A percentile compares a stretch with the other conserved stretches of the same genome.
Evolutionary conservation across 768 basidiomycete genomes (phyloP).

Genomic region (Mrakia hoshinonis): DNA sequence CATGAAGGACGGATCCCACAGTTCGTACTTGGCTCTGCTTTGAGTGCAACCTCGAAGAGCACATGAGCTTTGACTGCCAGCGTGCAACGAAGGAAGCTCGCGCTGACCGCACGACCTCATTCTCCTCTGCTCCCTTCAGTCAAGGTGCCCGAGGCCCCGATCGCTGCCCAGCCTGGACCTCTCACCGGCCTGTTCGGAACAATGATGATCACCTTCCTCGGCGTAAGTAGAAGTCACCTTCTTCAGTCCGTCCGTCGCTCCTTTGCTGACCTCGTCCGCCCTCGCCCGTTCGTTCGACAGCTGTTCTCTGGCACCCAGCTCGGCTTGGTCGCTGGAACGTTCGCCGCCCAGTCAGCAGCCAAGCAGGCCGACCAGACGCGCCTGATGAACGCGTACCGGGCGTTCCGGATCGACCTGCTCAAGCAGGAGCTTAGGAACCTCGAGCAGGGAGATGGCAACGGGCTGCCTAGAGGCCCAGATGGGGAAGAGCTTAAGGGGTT

Average conservation of each 20-base stretch:
- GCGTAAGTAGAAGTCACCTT: background rate
- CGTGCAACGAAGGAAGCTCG: too few species aligned
- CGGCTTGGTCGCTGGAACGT: background rate
- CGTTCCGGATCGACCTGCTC: slow-evolving; percentile 2
- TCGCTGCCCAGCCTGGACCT: background rate
- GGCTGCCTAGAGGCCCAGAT: background rate
- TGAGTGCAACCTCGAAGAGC: background rate
- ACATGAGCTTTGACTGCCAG: background rate
- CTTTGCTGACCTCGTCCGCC: too few species aligned
- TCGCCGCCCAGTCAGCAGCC: background rate
- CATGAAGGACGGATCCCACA: slow-evolving; percentile 7
- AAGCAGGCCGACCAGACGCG: background rate
- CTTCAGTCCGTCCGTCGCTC: background rate
- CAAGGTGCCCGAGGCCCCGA: background rate
- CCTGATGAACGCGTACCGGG: background rate
- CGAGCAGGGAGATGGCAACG: background rate
- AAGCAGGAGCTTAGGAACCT: background rate
- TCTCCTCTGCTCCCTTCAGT: too few species aligned
- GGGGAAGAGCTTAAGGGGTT: background rate
- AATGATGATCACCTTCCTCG: background rate
- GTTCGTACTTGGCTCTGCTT: background rate
- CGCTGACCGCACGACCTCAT: too few species aligned
- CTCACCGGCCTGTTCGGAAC: background rate
- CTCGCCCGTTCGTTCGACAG: background rate
- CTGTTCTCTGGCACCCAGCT: slow-evolving; percentile 6